phyloP scores from a whole-genome alignment of 371 early-diverging fungal species.

The Rhizopus stolonifer region DNA sequence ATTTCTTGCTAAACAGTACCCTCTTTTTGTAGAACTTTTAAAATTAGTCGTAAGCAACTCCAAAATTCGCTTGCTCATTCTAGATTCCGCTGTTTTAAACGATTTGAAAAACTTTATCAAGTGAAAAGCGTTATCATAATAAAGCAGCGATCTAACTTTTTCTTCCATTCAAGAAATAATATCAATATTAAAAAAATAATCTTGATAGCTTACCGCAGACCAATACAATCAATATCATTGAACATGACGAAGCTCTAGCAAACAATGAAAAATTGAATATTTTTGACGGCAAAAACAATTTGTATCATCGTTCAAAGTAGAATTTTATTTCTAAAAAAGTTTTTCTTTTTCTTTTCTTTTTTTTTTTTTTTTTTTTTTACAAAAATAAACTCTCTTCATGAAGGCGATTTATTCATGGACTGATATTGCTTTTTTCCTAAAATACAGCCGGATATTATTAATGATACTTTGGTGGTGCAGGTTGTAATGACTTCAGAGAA shows the following conservation, averaged over 20 bases:
- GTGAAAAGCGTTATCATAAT: neutral
- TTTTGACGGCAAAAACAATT: neutral
- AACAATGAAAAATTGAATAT: neutral
- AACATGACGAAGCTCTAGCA: neutral
- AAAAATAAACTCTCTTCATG: neutral
- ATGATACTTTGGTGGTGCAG: neutral
- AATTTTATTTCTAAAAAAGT: neutral
- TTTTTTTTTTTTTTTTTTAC: too few relatives aligned
- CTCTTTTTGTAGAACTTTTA: constrained; percentile 14
- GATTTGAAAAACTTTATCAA: constrained; percentile 5
- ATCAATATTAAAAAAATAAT: neutral
- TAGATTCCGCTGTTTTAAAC: constrained; percentile 20
- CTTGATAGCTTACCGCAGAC: neutral
- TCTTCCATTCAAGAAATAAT: neutral
- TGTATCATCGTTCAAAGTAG: neutral
- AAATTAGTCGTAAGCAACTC: constrained; percentile 6
- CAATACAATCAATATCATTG: neutral
- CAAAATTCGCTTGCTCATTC: constrained; percentile 16
- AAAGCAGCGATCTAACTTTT: constrained; percentile 2
- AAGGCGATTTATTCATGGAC: too few relatives aligned
- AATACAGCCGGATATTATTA: constrained; percentile 1
- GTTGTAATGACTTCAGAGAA: neutral
- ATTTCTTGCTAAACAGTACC: constrained; percentile 10
- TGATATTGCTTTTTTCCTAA: too few relatives aligned
- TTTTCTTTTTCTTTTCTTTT: neutral